Conservation (phyloP, 129 eudicot species). For the Ambrosia artemisiifolia region DNA sequence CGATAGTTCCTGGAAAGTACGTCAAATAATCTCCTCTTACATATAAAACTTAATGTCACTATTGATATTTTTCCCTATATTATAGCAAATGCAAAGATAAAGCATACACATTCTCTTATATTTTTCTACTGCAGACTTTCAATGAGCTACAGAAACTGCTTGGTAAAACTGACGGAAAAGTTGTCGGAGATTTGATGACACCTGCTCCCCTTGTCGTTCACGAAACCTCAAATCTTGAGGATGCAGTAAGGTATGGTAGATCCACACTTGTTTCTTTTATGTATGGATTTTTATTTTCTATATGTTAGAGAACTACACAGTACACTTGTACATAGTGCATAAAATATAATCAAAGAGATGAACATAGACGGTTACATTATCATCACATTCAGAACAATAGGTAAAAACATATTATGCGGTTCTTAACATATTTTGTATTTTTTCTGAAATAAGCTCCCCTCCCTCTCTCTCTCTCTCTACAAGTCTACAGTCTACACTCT, state of each 20-base stretch:
- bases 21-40: conserved; percentile 21
- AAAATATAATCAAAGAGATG: too few relatives aligned
- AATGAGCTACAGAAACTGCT: conserved; percentile 81
- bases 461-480: too few relatives aligned
- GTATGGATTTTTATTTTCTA: background rate
- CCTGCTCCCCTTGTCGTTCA: conserved; percentile 70
- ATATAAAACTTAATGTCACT: background rate
- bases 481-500: too few relatives aligned
- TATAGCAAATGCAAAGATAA: background rate
- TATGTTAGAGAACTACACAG: too few relatives aligned
- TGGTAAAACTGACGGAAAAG: conserved; percentile 85
- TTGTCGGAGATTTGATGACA: conserved; percentile 88
- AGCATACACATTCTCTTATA: background rate
- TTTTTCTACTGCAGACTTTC: conserved; percentile 52
- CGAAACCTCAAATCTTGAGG: conserved; percentile 83
- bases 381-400: too few relatives aligned
- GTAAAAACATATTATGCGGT: too few relatives aligned
- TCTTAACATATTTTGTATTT: too few relatives aligned
- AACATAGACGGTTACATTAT: too few relatives aligned
- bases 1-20: conserved; percentile 87
- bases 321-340: too few relatives aligned
- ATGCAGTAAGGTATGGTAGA: conserved; percentile 70
- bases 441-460: too few relatives aligned
- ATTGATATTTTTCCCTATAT: background rate
- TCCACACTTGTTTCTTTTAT: conserved; percentile 1